Evolutionary conservation across 1,284 basidiomycete genomes (phyloP).

Genomic region (Taiwanofungus camphoratus): DNA sequence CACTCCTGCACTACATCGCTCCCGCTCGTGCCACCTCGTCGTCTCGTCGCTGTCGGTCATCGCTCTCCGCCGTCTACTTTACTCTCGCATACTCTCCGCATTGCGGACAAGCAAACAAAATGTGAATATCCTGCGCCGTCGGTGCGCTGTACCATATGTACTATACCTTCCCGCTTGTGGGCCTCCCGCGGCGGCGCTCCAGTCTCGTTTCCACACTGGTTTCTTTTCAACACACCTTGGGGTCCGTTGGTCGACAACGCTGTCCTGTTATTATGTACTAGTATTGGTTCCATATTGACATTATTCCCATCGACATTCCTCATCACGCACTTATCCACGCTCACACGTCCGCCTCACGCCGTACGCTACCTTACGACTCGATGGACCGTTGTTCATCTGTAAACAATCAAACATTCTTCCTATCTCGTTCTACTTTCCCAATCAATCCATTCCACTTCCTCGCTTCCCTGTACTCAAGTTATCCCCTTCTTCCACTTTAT

Average conservation of each 20-base stretch:
- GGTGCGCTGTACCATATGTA: conserved; percentile 7
- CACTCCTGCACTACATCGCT: background rate
- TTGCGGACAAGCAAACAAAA: background rate
- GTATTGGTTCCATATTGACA: background rate
- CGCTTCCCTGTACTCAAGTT: too few relatives aligned
- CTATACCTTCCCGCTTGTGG: background rate
- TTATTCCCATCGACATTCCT: background rate
- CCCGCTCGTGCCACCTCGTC: background rate
- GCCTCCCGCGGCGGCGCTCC: background rate
- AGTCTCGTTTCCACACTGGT: conserved; percentile 3
- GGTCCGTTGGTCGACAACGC: background rate
- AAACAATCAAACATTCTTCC: background rate
- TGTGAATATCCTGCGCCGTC: background rate
- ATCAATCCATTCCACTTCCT: too few relatives aligned
- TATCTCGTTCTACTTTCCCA: too few relatives aligned
- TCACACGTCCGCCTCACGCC: background rate
- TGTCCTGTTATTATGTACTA: conserved; percentile 3
- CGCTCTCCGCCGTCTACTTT: background rate
- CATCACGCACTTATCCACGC: background rate
- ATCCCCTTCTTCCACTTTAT: too few relatives aligned
- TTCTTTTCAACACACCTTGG: background rate
- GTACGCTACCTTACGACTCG: too few relatives aligned
- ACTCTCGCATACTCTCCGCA: background rate
- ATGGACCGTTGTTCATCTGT: too few relatives aligned
- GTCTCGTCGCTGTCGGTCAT: background rate